Evolutionary conservation across 176 grass and related monocot species (phyloP).

Genomic region (Typha latifolia): DNA sequence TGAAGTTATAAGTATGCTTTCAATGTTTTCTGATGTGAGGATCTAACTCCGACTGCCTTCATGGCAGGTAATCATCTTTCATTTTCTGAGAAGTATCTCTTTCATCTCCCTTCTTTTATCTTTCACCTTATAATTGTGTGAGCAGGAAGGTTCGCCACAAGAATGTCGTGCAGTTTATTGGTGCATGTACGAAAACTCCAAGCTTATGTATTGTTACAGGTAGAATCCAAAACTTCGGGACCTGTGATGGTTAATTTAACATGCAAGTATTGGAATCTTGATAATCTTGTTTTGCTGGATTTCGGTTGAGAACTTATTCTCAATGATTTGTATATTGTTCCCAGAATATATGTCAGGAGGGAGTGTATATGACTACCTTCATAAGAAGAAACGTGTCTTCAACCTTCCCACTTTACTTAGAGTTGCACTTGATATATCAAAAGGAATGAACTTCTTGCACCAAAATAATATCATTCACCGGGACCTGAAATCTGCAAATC

Average conservation of each 20-base stretch:
- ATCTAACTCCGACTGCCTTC: neutral
- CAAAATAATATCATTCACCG: slow-evolving; percentile 45
- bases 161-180: slow-evolving; percentile 50
- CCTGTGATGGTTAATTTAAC: neutral
- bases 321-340: slow-evolving; percentile 1
- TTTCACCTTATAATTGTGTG: neutral
- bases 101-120: neutral
- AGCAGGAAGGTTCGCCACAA: slow-evolving; percentile 47
- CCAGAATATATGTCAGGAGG: slow-evolving; percentile 43
- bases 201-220: slow-evolving; percentile 44
- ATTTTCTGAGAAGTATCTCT: neutral
- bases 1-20: no score
- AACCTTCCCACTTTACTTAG: slow-evolving; percentile 33
- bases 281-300: neutral
- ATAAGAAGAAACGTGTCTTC: slow-evolving; percentile 26
- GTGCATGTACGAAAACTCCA: slow-evolving; percentile 35
- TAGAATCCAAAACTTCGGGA: neutral
- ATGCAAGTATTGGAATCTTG: neutral
- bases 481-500: slow-evolving; percentile 39
- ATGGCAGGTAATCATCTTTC: neutral
- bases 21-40: neutral
- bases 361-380: slow-evolving; percentile 40
- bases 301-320: slow-evolving; percentile 4
- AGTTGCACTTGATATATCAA: slow-evolving; percentile 41
- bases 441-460: slow-evolving; percentile 47